Conservation (phyloP, 768 basidiomycete species). For the Amanita thiersii region DNA sequence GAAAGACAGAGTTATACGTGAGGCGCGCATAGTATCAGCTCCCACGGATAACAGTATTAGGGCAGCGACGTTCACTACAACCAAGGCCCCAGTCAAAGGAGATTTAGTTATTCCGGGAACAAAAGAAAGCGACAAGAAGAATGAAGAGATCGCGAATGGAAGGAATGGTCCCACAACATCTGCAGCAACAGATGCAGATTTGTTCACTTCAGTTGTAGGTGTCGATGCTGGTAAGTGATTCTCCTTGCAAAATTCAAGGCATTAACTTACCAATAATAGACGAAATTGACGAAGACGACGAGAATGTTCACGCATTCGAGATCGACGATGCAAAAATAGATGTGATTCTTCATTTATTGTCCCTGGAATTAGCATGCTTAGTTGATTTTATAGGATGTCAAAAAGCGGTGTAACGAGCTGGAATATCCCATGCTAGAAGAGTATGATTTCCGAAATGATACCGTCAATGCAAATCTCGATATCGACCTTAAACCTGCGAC, state of each 20-base stretch:
- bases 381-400: constrained; percentile 61
- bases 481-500: constrained; percentile 98
- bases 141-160: constrained; percentile 31
- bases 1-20: constrained; percentile 79
- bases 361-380: constrained; percentile 1
- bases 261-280: constrained; percentile 35
- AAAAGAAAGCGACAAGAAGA: constrained; percentile 65
- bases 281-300: constrained; percentile 96
- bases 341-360: constrained; percentile 31
- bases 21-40: constrained; percentile 69
- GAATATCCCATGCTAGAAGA: constrained; percentile 99
- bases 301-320: constrained; percentile 95
- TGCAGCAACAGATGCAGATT: constrained; percentile 53
- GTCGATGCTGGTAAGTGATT: constrained; percentile 64
- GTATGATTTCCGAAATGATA: constrained; percentile 98
- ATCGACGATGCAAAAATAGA: constrained; percentile 93
- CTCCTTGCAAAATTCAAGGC: not conserved
- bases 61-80: constrained; percentile 67
- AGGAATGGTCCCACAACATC: constrained; percentile 17
- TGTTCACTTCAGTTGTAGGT: constrained; percentile 95
- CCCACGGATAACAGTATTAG: constrained; percentile 70
- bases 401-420: constrained; percentile 92
- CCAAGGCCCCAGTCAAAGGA: constrained; percentile 77
- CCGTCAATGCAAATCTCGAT: constrained; percentile 91
- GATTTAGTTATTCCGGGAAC: constrained; percentile 85